Evolutionary conservation across 345 rosid species (phyloP).

Genomic region (Moringa oleifera): DNA sequence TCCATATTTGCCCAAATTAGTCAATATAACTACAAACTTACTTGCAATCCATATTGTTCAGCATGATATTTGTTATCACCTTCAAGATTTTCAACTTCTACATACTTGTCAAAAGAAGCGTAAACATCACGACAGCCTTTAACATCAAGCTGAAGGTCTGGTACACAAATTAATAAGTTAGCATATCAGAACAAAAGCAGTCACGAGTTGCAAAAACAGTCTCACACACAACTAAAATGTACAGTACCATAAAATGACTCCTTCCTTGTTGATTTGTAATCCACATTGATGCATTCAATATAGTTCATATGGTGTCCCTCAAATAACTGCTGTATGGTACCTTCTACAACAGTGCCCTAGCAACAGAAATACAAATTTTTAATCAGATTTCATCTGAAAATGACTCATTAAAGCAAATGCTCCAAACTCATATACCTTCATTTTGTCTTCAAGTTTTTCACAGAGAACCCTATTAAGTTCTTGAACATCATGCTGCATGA

Average conservation of each 20-base stretch:
- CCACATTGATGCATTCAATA: constrained; percentile 93
- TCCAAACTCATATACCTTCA: constrained; percentile 55
- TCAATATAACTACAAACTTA: too few relatives aligned
- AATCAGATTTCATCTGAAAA: constrained; percentile 3
- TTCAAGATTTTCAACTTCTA: constrained; percentile 94
- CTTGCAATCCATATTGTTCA: constrained; percentile 91
- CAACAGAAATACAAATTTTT: constrained; percentile 6
- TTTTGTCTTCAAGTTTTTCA: constrained; percentile 96
- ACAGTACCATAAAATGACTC: constrained; percentile 89
- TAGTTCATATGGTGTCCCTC: constrained; percentile 98
- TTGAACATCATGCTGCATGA: constrained; percentile 99
- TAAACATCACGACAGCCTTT: constrained; percentile 97
- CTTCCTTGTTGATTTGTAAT: constrained; percentile 88
- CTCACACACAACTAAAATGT: constrained; percentile 10
- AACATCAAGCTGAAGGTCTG: constrained; percentile 98
- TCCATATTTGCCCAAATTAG: not conserved
- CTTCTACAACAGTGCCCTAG: constrained; percentile 97
- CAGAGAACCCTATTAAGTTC: constrained; percentile 90
- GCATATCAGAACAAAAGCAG: constrained; percentile 1
- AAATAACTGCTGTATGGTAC: constrained; percentile 90
- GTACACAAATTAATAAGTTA: constrained; percentile 18
- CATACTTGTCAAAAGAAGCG: constrained; percentile 97
- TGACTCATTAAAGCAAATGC: not conserved
- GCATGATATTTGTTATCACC: constrained; percentile 97
- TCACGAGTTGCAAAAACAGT: not conserved